Percentiles rank a stretch among this genome's conserved stretches.
Evolutionary conservation across 345 rosid species (phyloP).

Genomic region (Linum lewisii): DNA sequence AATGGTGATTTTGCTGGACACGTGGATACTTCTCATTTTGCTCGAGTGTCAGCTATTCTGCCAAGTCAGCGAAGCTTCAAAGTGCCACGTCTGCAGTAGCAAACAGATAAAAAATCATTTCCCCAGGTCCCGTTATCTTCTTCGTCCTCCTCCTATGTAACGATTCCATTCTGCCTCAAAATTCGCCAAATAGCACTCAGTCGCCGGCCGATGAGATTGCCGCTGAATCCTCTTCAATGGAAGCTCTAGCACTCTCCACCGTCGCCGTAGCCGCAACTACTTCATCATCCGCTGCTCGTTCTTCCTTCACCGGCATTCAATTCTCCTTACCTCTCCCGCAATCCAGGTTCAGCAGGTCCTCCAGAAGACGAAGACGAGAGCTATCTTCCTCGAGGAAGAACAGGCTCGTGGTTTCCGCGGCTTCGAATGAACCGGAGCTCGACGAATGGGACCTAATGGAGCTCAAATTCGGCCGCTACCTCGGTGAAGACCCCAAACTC

Average conservation of each 20-base stretch:
- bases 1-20: not conserved
- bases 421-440: slow-evolving; percentile 28
- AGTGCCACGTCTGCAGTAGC: not conserved
- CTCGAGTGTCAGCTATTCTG: not conserved
- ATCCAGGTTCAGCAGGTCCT: slow-evolving; percentile 13
- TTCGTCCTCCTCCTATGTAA: not conserved
- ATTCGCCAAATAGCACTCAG: slow-evolving; percentile 3
- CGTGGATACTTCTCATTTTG: not conserved
- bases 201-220: slow-evolving; percentile 13
- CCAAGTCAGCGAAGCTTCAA: not conserved
- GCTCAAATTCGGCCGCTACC: slow-evolving; percentile 73
- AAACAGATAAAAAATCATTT: not conserved
- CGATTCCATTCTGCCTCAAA: too few species aligned
- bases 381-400: slow-evolving; percentile 17
- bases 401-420: slow-evolving; percentile 43
- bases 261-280: slow-evolving; percentile 17
- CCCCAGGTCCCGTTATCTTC: not conserved
- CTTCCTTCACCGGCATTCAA: slow-evolving; percentile 17
- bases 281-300: slow-evolving; percentile 5
- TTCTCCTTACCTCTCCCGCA: slow-evolving; percentile 16
- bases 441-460: slow-evolving; percentile 83
- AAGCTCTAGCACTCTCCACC: slow-evolving; percentile 39
- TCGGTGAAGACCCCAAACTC: slow-evolving; percentile 91
- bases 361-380: slow-evolving; percentile 12
- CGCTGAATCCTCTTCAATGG: slow-evolving; percentile 31